Percentiles rank a stretch among this genome's conserved stretches.
Evolutionary conservation across 371 early-diverging fungal genomes (phyloP).

Genomic region (Apophysomyces variabilis): DNA sequence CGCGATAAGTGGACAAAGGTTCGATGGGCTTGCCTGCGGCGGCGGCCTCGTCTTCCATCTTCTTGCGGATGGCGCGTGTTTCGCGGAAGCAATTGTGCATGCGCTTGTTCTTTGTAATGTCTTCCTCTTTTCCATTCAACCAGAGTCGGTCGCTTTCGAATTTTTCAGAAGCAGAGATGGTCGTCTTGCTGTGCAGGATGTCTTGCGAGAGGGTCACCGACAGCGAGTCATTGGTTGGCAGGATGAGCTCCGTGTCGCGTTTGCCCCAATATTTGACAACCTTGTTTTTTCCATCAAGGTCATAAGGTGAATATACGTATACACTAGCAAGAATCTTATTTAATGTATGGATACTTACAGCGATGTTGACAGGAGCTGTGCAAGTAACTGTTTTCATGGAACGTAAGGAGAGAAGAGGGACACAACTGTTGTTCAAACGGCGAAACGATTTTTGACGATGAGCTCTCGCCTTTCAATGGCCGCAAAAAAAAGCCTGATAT

Average conservation of each 20-base stretch:
- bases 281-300: conserved; percentile 10
- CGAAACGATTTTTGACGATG: no score
- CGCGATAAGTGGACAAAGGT: conserved; percentile 59
- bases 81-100: conserved; percentile 85
- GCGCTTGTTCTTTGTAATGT: conserved; percentile 80
- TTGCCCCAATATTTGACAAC: conserved; percentile 99
- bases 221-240: conserved; percentile 97
- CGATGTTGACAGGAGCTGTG: conserved; percentile 98
- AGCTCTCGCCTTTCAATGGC: neutral
- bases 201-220: conserved; percentile 97
- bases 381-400: conserved; percentile 75
- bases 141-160: conserved; percentile 81
- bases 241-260: conserved; percentile 85
- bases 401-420: conserved; percentile 8
- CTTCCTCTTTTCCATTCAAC: conserved; percentile 94
- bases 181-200: conserved; percentile 92
- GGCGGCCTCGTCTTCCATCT: conserved; percentile 66
- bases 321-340: no score
- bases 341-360: conserved; percentile 60
- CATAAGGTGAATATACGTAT: neutral
- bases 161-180: conserved; percentile 74
- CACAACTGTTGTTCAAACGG: no score
- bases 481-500: conserved; percentile 10
- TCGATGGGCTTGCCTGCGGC: conserved; percentile 37
- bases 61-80: conserved; percentile 75